phyloP scores from a whole-genome alignment of 352 stramenopile genomes.

The Phytophthora fragariaefolia region DNA sequence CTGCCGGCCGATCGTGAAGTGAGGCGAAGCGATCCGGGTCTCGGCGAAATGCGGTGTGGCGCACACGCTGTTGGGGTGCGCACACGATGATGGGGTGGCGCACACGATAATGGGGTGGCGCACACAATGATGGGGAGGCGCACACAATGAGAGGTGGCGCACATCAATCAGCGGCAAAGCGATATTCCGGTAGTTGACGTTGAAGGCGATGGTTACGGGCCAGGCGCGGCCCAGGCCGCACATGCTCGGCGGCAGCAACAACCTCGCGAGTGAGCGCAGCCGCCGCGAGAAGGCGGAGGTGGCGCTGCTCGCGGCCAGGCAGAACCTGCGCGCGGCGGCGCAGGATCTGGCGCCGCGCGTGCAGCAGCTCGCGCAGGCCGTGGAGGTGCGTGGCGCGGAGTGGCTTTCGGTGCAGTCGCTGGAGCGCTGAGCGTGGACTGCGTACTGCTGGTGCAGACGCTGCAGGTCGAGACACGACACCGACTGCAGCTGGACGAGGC shows the following conservation, averaged over 20 bases:
- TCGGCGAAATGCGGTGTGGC: background rate
- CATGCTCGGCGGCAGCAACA: conserved; percentile 73
- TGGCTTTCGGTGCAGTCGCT: too few species aligned
- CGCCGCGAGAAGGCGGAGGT: conserved; percentile 61
- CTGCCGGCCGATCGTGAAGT: conserved; percentile 13
- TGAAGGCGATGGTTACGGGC: conserved; percentile 11
- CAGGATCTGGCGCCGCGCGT: conserved; percentile 58
- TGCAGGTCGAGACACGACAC: conserved; percentile 65
- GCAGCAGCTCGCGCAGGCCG: conserved; percentile 47
- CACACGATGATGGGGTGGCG: too few species aligned
- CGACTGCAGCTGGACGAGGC: conserved; percentile 65
- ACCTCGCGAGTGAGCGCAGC: conserved; percentile 63
- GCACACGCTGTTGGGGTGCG: too few species aligned
- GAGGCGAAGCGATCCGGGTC: conserved; percentile 3
- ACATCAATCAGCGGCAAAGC: background rate
- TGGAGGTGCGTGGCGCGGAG: conserved; percentile 63
- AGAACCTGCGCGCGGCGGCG: conserved; percentile 47
- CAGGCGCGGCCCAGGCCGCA: conserved; percentile 36
- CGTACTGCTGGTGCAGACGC: conserved; percentile 32
- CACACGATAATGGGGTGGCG: too few species aligned
- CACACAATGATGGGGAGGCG: background rate
- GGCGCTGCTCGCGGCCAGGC: conserved; percentile 40
- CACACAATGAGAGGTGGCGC: background rate
- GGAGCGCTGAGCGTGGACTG: background rate
- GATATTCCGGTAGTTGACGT: conserved; percentile 18